phyloP scores from a whole-genome alignment of 345 rosid genomes.

The Hirschfeldia incana region DNA sequence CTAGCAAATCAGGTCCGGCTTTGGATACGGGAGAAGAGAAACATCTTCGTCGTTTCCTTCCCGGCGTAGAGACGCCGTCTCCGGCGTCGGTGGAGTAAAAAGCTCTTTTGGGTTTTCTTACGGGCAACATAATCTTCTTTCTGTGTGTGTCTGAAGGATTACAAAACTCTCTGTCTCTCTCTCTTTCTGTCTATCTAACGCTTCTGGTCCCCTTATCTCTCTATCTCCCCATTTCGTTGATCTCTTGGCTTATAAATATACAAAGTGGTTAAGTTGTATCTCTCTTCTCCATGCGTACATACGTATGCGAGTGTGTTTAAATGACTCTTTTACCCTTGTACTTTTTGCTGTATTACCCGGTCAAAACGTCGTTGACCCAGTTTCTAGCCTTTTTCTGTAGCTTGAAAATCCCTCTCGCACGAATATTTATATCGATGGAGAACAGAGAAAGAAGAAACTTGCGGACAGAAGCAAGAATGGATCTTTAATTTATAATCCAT shows the following conservation, averaged over 20 bases:
- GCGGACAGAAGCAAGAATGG: not conserved
- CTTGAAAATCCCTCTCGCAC: not conserved
- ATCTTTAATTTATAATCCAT: not conserved
- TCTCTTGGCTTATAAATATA: constrained; percentile 26
- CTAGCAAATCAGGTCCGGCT: constrained; percentile 50
- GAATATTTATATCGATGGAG: constrained; percentile 3
- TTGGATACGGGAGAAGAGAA: not conserved
- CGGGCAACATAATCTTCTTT: constrained; percentile 24
- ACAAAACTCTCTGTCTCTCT: constrained; percentile 11
- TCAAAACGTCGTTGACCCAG: constrained; percentile 67
- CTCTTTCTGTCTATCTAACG: not conserved
- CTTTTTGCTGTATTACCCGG: constrained; percentile 30
- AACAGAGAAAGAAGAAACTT: constrained; percentile 5
- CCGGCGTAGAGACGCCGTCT: constrained; percentile 19
- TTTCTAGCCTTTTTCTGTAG: constrained; percentile 20
- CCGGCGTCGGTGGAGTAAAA: not conserved
- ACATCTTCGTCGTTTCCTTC: constrained; percentile 44
- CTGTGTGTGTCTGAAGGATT: constrained; percentile 42
- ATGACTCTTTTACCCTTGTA: constrained; percentile 31
- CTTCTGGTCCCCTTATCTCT: constrained; percentile 56
- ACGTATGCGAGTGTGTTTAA: constrained; percentile 15
- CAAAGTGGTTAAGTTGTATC: constrained; percentile 42
- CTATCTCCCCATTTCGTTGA: not conserved
- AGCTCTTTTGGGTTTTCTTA: constrained; percentile 16
- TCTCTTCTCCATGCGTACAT: constrained; percentile 26